A percentile compares a stretch with the other conserved stretches of the same genome.
Conservation (phyloP, 257 asterid species). For the Lycium barbarum region DNA sequence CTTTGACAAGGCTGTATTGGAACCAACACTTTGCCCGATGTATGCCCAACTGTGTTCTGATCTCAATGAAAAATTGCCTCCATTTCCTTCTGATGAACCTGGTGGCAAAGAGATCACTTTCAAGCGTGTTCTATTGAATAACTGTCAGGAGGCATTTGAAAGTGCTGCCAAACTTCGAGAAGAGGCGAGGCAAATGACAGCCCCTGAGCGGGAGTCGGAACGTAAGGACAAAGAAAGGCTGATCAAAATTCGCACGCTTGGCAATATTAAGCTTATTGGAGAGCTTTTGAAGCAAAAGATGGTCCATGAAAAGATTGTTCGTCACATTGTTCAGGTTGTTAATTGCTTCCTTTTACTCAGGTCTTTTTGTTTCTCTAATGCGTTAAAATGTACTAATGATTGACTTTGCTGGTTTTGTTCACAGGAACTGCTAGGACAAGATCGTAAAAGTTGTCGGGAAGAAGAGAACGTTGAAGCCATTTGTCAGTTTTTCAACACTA, state of each 20-base stretch:
- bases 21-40: constrained; percentile 36
- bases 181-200: constrained; percentile 79
- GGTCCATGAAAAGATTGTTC: constrained; percentile 95
- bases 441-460: constrained; percentile 70
- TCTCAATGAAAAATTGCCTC: constrained; percentile 81
- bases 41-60: constrained; percentile 72
- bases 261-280: constrained; percentile 93
- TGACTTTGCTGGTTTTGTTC: too few relatives aligned
- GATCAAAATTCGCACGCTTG: constrained; percentile 91
- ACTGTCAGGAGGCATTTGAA: constrained; percentile 93
- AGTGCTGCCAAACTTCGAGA: constrained; percentile 83
- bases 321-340: constrained; percentile 91
- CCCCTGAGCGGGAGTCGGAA: constrained; percentile 82
- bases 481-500: constrained; percentile 91
- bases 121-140: constrained; percentile 76
- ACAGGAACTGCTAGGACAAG: constrained; percentile 84
- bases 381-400: too few relatives aligned
- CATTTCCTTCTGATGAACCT: constrained; percentile 93
- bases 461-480: constrained; percentile 98
- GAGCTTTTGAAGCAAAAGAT: constrained; percentile 98
- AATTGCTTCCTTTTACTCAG: neutral
- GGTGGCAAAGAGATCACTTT: constrained; percentile 91
- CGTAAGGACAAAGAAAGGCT: constrained; percentile 89
- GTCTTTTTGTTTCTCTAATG: neutral
- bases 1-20: constrained; percentile 35